Evolutionary conservation across 2,329 filamentous ascomycete genomes (phyloP).

Genomic region (Cordyceps cateniannulata): DNA sequence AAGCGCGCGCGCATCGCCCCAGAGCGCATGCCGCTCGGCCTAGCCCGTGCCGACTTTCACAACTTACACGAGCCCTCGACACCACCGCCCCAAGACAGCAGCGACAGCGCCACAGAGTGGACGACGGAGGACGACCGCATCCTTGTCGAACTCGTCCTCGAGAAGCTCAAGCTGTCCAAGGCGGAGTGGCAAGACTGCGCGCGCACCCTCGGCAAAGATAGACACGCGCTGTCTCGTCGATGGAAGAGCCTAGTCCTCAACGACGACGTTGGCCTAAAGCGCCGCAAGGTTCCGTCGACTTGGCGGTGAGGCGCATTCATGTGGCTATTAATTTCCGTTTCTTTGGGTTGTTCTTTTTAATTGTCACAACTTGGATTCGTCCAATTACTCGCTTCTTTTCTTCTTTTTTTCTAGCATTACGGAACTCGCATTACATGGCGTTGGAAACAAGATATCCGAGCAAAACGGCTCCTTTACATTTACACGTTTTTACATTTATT

Average conservation of each 20-base stretch:
- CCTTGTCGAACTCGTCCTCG: conserved; percentile 60
- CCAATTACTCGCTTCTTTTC: neutral
- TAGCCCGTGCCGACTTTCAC: conserved; percentile 54
- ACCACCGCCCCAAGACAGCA: conserved; percentile 17
- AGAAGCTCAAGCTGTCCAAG: conserved; percentile 59
- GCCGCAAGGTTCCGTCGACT: conserved; percentile 46
- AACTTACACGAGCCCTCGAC: conserved; percentile 28
- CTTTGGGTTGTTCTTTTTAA: too few species aligned
- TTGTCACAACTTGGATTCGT: too few species aligned
- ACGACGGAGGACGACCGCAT: conserved; percentile 57
- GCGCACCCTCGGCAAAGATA: conserved; percentile 54
- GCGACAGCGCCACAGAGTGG: conserved; percentile 39
- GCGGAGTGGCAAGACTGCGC: conserved; percentile 64
- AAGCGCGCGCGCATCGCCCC: conserved; percentile 56
- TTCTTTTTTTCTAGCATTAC: neutral
- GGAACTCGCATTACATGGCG: conserved; percentile 4
- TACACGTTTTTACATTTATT: neutral
- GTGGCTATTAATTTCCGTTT: neutral
- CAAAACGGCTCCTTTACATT: neutral
- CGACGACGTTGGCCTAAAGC: conserved; percentile 55
- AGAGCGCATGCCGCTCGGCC: conserved; percentile 52
- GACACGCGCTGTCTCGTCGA: conserved; percentile 47
- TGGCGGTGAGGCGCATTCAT: conserved; percentile 30
- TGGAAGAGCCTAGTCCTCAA: conserved; percentile 57
- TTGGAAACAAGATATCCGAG: conserved; percentile 7